Evolutionary conservation across 495 filamentous ascomycete genomes (phyloP).

Genomic region (Xylaria cubensis): DNA sequence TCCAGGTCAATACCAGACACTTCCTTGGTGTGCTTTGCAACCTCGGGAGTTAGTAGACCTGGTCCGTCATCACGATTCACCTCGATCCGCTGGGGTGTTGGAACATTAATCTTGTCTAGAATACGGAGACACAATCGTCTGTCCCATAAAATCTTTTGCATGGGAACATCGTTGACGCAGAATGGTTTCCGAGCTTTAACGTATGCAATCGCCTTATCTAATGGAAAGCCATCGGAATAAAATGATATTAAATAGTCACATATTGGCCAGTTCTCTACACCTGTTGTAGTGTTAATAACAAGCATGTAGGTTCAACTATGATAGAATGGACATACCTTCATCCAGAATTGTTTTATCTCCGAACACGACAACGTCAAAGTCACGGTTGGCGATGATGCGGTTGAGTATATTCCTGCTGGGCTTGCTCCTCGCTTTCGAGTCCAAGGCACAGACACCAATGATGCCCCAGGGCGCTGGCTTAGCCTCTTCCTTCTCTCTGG

Average conservation of each 20-base stretch:
- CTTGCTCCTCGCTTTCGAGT: slow-evolving; percentile 95
- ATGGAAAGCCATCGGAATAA: slow-evolving; percentile 94
- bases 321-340: slow-evolving; percentile 63
- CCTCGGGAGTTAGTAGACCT: slow-evolving; percentile 71
- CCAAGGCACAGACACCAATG: slow-evolving; percentile 94
- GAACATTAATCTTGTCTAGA: slow-evolving; percentile 85
- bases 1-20: slow-evolving; percentile 80
- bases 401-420: slow-evolving; percentile 95
- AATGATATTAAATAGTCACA: slow-evolving; percentile 96
- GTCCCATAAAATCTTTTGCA: slow-evolving; percentile 99
- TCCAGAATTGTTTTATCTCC: slow-evolving; percentile 98
- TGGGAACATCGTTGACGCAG: slow-evolving; percentile 95
- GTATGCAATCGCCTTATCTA: slow-evolving; percentile 97
- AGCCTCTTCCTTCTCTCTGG: slow-evolving; percentile 57
- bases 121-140: slow-evolving; percentile 86
- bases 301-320: background rate
- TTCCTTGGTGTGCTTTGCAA: slow-evolving; percentile 78
- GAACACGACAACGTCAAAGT: slow-evolving; percentile 96
- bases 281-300: slow-evolving; percentile 44
- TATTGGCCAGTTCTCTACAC: slow-evolving; percentile 75
- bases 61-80: slow-evolving; percentile 95
- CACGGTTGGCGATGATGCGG: slow-evolving; percentile 83
- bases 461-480: slow-evolving; percentile 59
- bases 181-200: slow-evolving; percentile 90
- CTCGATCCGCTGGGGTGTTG: slow-evolving; percentile 87